Evolutionary conservation across 2,329 filamentous ascomycete genomes (phyloP).

Genomic region (Epichloe glyceriae): DNA sequence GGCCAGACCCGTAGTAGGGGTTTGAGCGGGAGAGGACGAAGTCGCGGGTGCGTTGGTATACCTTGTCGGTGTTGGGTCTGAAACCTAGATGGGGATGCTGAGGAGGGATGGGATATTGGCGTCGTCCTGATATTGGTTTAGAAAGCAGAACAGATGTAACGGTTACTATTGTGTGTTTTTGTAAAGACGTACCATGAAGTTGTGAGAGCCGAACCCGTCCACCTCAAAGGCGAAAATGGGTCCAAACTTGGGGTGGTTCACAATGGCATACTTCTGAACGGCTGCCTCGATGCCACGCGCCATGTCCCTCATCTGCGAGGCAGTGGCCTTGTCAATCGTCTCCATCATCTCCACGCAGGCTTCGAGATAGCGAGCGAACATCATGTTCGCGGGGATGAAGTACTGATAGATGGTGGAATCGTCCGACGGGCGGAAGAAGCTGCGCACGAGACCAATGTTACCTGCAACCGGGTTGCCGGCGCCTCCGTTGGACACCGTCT

Average conservation of each 20-base stretch:
- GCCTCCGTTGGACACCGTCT: conserved; percentile 67
- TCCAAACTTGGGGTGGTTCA: conserved; percentile 46
- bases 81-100: conserved; percentile 47
- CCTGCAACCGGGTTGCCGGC: conserved; percentile 68
- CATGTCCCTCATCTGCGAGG: conserved; percentile 43
- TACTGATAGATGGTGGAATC: conserved; percentile 78
- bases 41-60: conserved; percentile 62
- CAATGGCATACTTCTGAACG: conserved; percentile 56
- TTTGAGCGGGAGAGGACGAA: conserved; percentile 63
- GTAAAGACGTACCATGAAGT: conserved; percentile 35
- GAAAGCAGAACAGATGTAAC: neutral
- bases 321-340: conserved; percentile 34
- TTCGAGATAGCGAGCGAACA: conserved; percentile 54
- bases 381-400: conserved; percentile 83
- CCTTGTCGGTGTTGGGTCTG: conserved; percentile 39
- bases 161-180: neutral
- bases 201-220: conserved; percentile 50
- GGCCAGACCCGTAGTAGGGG: conserved; percentile 53
- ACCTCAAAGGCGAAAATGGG: conserved; percentile 57
- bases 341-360: conserved; percentile 33
- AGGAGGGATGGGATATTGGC: conserved; percentile 51
- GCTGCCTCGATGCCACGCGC: conserved; percentile 46
- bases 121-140: conserved; percentile 30
- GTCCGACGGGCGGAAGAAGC: conserved; percentile 82
- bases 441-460: conserved; percentile 70